Evolutionary conservation across 106 monocot species (phyloP).

Genomic region (Platanthera guangdongensis): DNA sequence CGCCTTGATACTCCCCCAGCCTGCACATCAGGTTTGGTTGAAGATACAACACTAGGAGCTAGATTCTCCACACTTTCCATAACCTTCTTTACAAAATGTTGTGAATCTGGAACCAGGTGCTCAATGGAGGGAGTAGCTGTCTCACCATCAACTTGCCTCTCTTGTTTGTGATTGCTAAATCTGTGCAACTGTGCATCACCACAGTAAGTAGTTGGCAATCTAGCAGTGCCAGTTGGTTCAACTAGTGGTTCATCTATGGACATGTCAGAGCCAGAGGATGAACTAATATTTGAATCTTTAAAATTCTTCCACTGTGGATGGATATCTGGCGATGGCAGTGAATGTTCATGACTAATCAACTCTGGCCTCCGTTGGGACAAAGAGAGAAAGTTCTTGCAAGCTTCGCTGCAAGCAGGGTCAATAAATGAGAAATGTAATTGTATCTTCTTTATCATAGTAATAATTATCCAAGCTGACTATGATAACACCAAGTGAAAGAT

Average conservation of each 20-base stretch:
- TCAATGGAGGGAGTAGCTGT: slow-evolving; percentile 3
- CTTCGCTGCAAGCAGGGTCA: slow-evolving; percentile 46
- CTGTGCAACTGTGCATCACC: slow-evolving; percentile 7
- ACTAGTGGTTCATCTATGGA: slow-evolving; percentile 75
- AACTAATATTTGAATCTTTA: slow-evolving; percentile 43
- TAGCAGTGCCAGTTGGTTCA: neutral
- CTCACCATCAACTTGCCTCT: slow-evolving; percentile 7
- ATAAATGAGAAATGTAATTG: slow-evolving; percentile 2
- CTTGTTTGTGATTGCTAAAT: slow-evolving; percentile 3
- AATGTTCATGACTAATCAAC: slow-evolving; percentile 25
- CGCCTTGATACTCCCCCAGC: slow-evolving; percentile 34
- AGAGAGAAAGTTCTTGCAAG: slow-evolving; percentile 73
- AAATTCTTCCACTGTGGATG: slow-evolving; percentile 43
- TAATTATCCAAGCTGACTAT: neutral
- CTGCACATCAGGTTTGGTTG: slow-evolving; percentile 17
- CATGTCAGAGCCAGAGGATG: slow-evolving; percentile 90
- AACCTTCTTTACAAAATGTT: slow-evolving; percentile 7
- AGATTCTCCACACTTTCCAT: slow-evolving; percentile 16
- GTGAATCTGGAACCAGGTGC: slow-evolving; percentile 18
- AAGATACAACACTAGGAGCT: slow-evolving; percentile 11
- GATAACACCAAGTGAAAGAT: neutral
- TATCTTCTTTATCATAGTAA: neutral
- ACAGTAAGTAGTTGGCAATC: neutral
- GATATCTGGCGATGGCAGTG: slow-evolving; percentile 10
- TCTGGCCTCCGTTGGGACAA: slow-evolving; percentile 70